Conservation (phyloP, 352 stramenopile genomes). For the Pythium phragmiticola region DNA sequence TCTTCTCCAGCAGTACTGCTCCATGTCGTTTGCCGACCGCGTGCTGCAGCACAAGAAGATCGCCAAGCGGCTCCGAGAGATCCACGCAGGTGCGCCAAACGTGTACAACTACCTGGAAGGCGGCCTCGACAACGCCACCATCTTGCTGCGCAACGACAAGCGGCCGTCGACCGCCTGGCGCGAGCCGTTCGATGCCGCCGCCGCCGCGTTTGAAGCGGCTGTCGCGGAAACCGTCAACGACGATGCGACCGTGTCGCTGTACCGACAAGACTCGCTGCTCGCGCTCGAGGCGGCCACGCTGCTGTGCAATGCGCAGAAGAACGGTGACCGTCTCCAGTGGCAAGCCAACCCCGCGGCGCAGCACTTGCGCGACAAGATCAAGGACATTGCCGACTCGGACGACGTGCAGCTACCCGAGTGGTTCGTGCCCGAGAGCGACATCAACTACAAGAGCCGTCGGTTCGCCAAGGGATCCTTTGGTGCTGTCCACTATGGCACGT, state of each 20-base stretch:
- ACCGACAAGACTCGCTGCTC: not conserved
- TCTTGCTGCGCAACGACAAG: not conserved
- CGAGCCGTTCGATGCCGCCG: not conserved
- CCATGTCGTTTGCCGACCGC: not conserved
- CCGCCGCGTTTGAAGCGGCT: not conserved
- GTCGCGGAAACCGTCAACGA: not conserved
- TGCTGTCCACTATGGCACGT: constrained; percentile 3
- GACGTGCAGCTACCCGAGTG: constrained; percentile 6
- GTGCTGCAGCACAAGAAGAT: constrained; percentile 17
- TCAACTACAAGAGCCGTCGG: not conserved
- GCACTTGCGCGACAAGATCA: constrained; percentile 1
- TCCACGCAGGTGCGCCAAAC: constrained; percentile 1
- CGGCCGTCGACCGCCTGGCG: not conserved
- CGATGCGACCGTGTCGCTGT: not conserved
- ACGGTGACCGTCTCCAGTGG: constrained; percentile 2
- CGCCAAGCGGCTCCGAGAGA: not conserved
- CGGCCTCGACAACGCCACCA: not conserved
- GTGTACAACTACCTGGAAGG: constrained; percentile 10
- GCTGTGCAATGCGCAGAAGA: constrained; percentile 2
- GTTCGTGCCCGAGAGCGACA: constrained; percentile 11
- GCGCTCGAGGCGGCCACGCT: constrained; percentile 7
- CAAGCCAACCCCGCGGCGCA: not conserved
- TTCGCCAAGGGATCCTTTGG: constrained; percentile 16
- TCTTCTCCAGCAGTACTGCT: not conserved
- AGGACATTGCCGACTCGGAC: not conserved